Percentiles rank a stretch among this genome's conserved stretches.
phyloP scores from a whole-genome alignment of 768 basidiomycete species.

The Ramaria sp. region DNA sequence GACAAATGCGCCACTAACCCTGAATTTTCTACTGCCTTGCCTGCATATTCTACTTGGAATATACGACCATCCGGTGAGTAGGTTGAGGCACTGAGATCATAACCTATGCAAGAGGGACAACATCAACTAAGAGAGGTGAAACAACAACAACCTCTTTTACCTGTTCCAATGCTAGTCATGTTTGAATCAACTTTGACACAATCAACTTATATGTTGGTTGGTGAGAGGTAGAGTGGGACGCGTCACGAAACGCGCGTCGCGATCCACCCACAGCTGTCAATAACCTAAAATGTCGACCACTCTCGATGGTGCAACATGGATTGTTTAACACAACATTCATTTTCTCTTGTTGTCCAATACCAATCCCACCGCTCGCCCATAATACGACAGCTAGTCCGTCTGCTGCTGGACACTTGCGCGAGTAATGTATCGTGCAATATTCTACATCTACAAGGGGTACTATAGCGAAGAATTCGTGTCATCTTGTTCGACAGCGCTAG shows the following conservation, averaged over 20 bases:
- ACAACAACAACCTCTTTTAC: too few relatives aligned
- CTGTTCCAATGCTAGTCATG: too few relatives aligned
- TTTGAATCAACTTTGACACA: too few relatives aligned
- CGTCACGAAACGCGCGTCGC: slow-evolving; percentile 13
- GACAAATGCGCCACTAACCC: slow-evolving; percentile 44
- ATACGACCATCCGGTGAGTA: slow-evolving; percentile 97
- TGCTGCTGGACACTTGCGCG: background rate
- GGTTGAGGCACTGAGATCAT: slow-evolving; percentile 90
- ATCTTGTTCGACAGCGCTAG: too few relatives aligned
- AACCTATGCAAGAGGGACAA: slow-evolving; percentile 35
- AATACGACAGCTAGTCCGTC: too few relatives aligned
- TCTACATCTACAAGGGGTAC: background rate
- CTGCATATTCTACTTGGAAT: slow-evolving; percentile 98
- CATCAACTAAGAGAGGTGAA: background rate
- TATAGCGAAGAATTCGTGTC: background rate
- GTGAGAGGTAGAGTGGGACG: slow-evolving; percentile 6
- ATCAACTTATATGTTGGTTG: too few relatives aligned
- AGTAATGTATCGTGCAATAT: background rate
- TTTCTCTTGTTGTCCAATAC: too few relatives aligned
- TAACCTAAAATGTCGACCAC: background rate
- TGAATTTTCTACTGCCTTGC: slow-evolving; percentile 97
- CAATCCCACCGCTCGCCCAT: too few relatives aligned
- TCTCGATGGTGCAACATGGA: background rate
- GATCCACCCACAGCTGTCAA: background rate
- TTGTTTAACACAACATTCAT: background rate